These are phyloP conservation scores for Blastobotrys arbuscula DNA, from an alignment of 1,139 yeast genomes.

Conservation along the genomic window DNA sequence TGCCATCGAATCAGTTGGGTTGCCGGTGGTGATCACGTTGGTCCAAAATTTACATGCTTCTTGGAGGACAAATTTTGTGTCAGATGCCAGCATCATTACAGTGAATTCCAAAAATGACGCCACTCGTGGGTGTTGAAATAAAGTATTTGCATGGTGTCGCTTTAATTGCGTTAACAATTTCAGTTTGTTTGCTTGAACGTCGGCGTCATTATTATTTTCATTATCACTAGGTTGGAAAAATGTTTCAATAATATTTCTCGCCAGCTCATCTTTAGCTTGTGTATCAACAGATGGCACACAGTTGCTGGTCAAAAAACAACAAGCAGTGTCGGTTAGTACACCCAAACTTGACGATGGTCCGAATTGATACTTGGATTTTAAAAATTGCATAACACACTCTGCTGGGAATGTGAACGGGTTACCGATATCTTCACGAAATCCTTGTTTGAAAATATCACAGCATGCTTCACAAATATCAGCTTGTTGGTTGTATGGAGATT, in stretches of 20 bases:
- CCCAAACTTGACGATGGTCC: conserved; percentile 25
- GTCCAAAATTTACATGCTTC: conserved; percentile 65
- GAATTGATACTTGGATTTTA: conserved; percentile 37
- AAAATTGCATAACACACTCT: conserved; percentile 42
- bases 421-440: conserved; percentile 65
- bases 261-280: conserved; percentile 10
- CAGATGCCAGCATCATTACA: conserved; percentile 44
- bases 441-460: conserved; percentile 51
- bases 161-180: conserved; percentile 26
- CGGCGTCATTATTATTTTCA: conserved; percentile 21
- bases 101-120: conserved; percentile 25
- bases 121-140: conserved; percentile 19
- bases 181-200: conserved; percentile 23
- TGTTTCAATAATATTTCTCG: conserved; percentile 18
- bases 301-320: conserved; percentile 26
- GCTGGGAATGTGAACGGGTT: conserved; percentile 55
- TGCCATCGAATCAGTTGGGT: conserved; percentile 2
- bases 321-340: conserved; percentile 29
- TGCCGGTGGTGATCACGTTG: conserved; percentile 36
- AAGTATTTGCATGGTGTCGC: conserved; percentile 15
- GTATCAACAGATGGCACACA: conserved; percentile 1
- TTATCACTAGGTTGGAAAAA: conserved; percentile 15
- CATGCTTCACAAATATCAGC: conserved; percentile 50
- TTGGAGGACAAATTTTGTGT: conserved; percentile 62
- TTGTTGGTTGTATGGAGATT: conserved; percentile 35